A percentile compares a stretch with the other conserved stretches of the same genome.
Conservation (phyloP, 495 filamentous ascomycete genomes). For the Echria macrotheca region DNA sequence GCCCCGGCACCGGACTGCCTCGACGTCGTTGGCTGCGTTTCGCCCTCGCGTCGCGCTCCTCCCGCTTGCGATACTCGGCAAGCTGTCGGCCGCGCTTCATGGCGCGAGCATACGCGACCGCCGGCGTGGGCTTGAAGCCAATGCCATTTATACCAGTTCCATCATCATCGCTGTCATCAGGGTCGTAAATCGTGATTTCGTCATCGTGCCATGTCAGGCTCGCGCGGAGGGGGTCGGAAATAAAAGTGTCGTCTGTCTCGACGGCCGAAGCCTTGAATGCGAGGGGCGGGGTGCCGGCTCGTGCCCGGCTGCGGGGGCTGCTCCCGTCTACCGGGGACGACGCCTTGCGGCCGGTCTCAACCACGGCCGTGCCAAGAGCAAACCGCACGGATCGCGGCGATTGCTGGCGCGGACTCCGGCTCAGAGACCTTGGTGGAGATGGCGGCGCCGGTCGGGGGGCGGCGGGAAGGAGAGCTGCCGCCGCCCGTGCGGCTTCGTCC, state of each 20-base stretch:
- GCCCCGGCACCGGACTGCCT: slow-evolving; percentile 21
- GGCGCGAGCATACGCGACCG: slow-evolving; percentile 68
- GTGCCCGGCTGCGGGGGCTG: slow-evolving; percentile 36
- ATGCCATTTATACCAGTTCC: slow-evolving; percentile 83
- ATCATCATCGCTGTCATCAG: slow-evolving; percentile 67
- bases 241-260: slow-evolving; percentile 15
- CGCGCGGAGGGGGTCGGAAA: slow-evolving; percentile 47
- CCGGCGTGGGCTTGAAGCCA: slow-evolving; percentile 83
- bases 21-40: slow-evolving; percentile 62
- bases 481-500: not conserved
- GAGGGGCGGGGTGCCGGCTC: slow-evolving; percentile 41
- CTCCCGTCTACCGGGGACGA: slow-evolving; percentile 10
- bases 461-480: not conserved
- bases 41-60: slow-evolving; percentile 77
- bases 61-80: slow-evolving; percentile 73
- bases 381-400: slow-evolving; percentile 12
- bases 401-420: not conserved
- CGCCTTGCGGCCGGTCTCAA: slow-evolving; percentile 20
- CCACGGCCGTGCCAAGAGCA: slow-evolving; percentile 26
- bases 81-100: slow-evolving; percentile 77
- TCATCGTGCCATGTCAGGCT: slow-evolving; percentile 75
- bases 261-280: not conserved
- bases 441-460: not conserved
- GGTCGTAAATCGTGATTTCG: slow-evolving; percentile 79
- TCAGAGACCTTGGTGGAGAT: not conserved